Percentiles rank a stretch among this genome's conserved stretches.
Conservation (phyloP, 306 rosid species). For the Medicago ruthenica region DNA sequence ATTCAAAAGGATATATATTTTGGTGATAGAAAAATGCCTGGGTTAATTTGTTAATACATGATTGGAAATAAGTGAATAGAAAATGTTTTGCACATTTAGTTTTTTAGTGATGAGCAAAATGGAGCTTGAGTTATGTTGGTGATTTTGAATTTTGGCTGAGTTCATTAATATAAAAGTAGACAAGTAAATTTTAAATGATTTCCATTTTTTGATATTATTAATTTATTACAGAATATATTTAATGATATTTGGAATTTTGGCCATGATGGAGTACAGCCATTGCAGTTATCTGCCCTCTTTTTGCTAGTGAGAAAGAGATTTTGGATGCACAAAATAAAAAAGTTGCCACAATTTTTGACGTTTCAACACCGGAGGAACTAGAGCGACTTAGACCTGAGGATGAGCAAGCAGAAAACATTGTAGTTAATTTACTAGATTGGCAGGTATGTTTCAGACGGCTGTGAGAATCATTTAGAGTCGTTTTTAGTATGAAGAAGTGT, state of each 20-base stretch:
- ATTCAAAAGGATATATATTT: background rate
- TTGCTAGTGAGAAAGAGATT: constrained; percentile 67
- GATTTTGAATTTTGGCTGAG: background rate
- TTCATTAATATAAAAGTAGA: too few relatives aligned
- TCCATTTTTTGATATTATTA: background rate
- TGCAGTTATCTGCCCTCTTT: constrained; percentile 70
- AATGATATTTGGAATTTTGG: constrained; percentile 40
- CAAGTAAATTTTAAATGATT: background rate
- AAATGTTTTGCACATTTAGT: constrained; percentile 9
- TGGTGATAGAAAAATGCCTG: background rate
- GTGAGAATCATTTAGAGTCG: background rate
- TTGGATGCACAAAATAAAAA: constrained; percentile 56
- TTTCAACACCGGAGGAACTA: constrained; percentile 67
- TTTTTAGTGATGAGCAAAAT: background rate
- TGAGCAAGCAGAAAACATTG: constrained; percentile 62
- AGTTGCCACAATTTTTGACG: constrained; percentile 70
- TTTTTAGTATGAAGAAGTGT: too few relatives aligned
- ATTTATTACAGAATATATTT: constrained; percentile 19
- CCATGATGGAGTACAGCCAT: constrained; percentile 57
- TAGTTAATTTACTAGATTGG: constrained; percentile 86
- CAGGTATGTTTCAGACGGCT: constrained; percentile 65
- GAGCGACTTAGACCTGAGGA: constrained; percentile 63
- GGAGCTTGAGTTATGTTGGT: constrained; percentile 13
- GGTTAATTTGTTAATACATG: background rate
- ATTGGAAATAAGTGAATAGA: background rate